These are phyloP conservation scores for Blattamonas nauphoetae DNA, from an alignment of 78 protist genomes.

Conservation along the genomic window DNA sequence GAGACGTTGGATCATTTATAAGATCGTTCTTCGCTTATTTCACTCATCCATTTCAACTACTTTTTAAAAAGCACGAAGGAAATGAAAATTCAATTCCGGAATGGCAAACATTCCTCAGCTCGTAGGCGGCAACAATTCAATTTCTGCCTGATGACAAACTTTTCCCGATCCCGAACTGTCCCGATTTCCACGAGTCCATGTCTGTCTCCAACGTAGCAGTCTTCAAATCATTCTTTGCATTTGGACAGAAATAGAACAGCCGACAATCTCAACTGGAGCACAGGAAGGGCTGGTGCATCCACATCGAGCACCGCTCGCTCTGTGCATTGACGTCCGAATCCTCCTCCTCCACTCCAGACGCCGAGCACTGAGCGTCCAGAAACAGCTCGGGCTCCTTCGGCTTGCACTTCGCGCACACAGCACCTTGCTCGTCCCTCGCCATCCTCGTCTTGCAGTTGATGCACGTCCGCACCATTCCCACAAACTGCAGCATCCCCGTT, in stretches of 20 bases:
- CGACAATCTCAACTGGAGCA: slow-evolving; percentile 85
- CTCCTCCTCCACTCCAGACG: neutral
- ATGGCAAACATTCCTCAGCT: too few species aligned
- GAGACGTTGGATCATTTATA: too few species aligned
- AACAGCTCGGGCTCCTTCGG: neutral
- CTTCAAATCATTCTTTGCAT: slow-evolving; percentile 82
- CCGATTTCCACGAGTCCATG: too few species aligned
- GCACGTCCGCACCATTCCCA: neutral
- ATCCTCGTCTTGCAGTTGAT: neutral
- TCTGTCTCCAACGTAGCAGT: slow-evolving; percentile 47
- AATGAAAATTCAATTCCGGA: too few species aligned
- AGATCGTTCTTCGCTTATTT: too few species aligned
- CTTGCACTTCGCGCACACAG: neutral
- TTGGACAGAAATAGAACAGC: slow-evolving; percentile 86
- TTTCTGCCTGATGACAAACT: too few species aligned
- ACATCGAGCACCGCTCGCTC: slow-evolving; percentile 91
- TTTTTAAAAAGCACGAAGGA: too few species aligned
- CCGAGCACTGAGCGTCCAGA: neutral
- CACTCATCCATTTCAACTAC: too few species aligned
- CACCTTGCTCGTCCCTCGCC: neutral
- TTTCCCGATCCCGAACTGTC: too few species aligned
- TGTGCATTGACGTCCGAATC: slow-evolving; percentile 50
- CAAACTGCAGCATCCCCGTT: neutral
- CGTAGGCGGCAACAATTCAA: too few species aligned
- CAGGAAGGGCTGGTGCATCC: slow-evolving; percentile 59